Base-by-base conservation (phyloP, 139 green algal genomes). In the Chlorella vulgaris region DNA sequence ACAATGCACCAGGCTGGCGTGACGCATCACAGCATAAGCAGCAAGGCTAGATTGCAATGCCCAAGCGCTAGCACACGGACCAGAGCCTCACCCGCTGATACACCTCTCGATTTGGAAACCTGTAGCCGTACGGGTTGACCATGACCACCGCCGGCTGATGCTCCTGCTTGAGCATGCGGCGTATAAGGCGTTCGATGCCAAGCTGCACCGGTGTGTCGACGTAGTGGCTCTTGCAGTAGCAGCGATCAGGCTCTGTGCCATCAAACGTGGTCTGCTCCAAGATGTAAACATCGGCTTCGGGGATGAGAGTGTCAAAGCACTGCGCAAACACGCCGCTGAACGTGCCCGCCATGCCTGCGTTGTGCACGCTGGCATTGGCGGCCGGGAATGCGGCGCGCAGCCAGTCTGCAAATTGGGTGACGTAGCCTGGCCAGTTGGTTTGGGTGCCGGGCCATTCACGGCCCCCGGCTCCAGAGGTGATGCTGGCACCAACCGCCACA, bases 181-280 rank as follows among this genome's bases (percentile, higher is more conserved):
- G 68, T 0, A 75, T 60, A 0, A 75, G 40, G 68, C 68, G 68
- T 39, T 75, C 68, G 40, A 75, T 60, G 40, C 39, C 68, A 39
- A 75, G 68, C 68, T 75, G 68, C 40, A 75, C 68, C 26, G 68
- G 68, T 4, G 68, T 75, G 68, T 75, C 58, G 19, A 75, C 68
- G n/a, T 75, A 75, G 39, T 75, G 68, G 26, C 58, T 40, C 28
- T 75, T 75, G 68, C 68, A 75, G 68, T 75, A 75, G 26, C 68
- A 75, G 21, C 26, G 24, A n/a, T 75, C 68, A 1, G 68, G 68
- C 68, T 75, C 68, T 4, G 68, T 75, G 24, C 68, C 68, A 39
- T 75, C 68, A 58, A 75, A 75, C 8, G 68, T 75, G 28, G 68
- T 75, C 68, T 75, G 68, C 68, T 75, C 68, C 26, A 75, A 40